Evolutionary conservation across 345 rosid species (phyloP), one percentile per base, ranked within the genome.

Genomic region (Crucihimalaya himalaica): DNA sequence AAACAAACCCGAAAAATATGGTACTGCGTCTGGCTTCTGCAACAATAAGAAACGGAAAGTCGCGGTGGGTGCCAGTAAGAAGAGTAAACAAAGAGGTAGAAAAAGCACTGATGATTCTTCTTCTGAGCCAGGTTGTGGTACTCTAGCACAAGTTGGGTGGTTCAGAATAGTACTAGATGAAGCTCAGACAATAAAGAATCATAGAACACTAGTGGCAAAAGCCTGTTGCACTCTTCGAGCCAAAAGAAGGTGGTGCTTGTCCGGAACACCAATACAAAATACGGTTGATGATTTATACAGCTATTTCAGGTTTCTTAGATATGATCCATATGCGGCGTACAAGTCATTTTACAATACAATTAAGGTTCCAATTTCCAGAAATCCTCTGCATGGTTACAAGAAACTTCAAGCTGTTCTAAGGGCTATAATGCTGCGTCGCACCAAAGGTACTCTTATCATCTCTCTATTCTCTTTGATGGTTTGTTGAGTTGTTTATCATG

Each of bases 201-300:
- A 95, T 77, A 81, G 97, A 75, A 95, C 99, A 40, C 99, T 86
- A 84, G 91, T 95, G 58, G 96, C 99, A 71, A 85, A 92, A 81
- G 96, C 99, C 46, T 92, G 97, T 80, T 92, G 90, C 80, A 85
- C 86, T 75, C 98, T 95, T 74, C 91, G 92, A 74, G 97, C 99
- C 76, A 95, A 88, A 77, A 84, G 81, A 72, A 88, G 99, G 77
- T 95, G 99, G 99, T 95, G 99, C 84, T 81, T 95, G 76, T 95
- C 99, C 70, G 99, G 99, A 75, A 95, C 99, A 64, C 99, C 99
- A 15, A 92, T 95, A 71, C 99, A 95, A 71, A 95, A 95, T 82
- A 12, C 93, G 50, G 80, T 95, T 56, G 96, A 92, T 76, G 99
- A 95, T 84, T 78, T 95, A 61, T 95, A 85, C 66, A 95, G 99